A percentile compares a stretch with the other conserved stretches of the same genome.
Evolutionary conservation across 768 basidiomycete genomes (phyloP).

Genomic region (Phanerodontia chrysosporium): DNA sequence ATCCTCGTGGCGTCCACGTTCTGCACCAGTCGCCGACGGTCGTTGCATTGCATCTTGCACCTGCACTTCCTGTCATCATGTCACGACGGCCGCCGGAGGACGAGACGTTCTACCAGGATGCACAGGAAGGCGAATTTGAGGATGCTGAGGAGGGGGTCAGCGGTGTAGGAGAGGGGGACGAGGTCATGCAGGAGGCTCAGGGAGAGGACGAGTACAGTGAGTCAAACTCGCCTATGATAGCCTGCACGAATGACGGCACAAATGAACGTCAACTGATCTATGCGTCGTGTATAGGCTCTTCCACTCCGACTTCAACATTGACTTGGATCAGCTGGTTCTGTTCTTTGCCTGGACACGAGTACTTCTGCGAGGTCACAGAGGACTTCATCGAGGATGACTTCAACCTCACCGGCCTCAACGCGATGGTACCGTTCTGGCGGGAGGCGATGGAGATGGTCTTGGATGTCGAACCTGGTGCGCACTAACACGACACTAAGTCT

Average conservation of each 20-base stretch:
- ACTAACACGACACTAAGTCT: slow-evolving; percentile 4
- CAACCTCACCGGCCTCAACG: slow-evolving; percentile 93
- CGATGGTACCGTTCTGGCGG: slow-evolving; percentile 98
- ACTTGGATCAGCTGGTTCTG: slow-evolving; percentile 98
- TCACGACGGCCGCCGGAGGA: slow-evolving; percentile 15
- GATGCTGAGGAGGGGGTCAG: slow-evolving; percentile 59
- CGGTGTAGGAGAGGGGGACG: slow-evolving; percentile 61
- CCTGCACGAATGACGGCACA: slow-evolving; percentile 1
- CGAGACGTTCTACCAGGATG: slow-evolving; percentile 4
- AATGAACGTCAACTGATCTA: neutral
- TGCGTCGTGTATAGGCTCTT: slow-evolving; percentile 55
- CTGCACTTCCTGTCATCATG: slow-evolving; percentile 12
- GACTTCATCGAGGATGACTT: slow-evolving; percentile 99
- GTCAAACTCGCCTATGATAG: slow-evolving; percentile 29
- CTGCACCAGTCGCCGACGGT: slow-evolving; percentile 4
- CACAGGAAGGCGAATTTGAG: slow-evolving; percentile 30
- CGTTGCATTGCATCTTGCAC: slow-evolving; percentile 5
- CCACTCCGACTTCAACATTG: slow-evolving; percentile 84
- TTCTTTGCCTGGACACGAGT: slow-evolving; percentile 91
- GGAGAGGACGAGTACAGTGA: slow-evolving; percentile 72
- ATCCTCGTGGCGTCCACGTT: slow-evolving; percentile 19
- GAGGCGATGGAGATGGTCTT: slow-evolving; percentile 99
- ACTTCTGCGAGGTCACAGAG: slow-evolving; percentile 96
- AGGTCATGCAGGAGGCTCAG: slow-evolving; percentile 69
- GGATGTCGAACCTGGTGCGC: slow-evolving; percentile 95